Conservation (phyloP, 306 rosid species). For the Cicer judaicum region DNA sequence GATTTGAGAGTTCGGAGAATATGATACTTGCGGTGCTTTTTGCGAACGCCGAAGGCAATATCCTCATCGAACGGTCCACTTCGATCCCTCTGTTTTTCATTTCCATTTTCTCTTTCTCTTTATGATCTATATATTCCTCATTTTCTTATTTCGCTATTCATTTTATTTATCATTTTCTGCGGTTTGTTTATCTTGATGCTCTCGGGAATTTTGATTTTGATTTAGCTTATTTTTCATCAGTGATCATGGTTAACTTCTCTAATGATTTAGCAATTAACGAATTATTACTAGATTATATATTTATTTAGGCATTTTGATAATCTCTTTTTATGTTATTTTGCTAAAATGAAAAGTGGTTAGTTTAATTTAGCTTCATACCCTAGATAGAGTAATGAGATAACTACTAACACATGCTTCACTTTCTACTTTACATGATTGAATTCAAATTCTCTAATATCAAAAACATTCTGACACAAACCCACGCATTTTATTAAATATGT, state of each 20-base stretch:
- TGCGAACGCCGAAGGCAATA: slow-evolving; percentile 77
- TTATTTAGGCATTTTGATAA: not conserved
- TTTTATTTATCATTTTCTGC: not conserved
- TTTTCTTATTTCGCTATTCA: not conserved
- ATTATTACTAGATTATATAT: slow-evolving; percentile 22
- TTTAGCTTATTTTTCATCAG: not conserved
- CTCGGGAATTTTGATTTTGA: not conserved
- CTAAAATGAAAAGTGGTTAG: not conserved
- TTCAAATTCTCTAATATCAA: slow-evolving; percentile 8
- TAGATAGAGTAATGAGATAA: slow-evolving; percentile 1
- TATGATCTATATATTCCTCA: slow-evolving; percentile 20
- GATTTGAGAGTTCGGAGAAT: not conserved
- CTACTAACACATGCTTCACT: not conserved
- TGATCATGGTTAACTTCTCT: not conserved
- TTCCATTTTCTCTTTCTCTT: not conserved
- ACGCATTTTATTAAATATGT: not conserved
- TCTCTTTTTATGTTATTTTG: slow-evolving; percentile 9
- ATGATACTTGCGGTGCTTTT: slow-evolving; percentile 83
- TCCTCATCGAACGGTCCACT: slow-evolving; percentile 64
- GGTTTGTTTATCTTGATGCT: not conserved
- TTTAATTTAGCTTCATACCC: not conserved
- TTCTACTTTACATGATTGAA: slow-evolving; percentile 1
- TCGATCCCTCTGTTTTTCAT: slow-evolving; percentile 10
- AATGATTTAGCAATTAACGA: slow-evolving; percentile 15
- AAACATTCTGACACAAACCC: not conserved